phyloP scores from a whole-genome alignment of 2,329 filamentous ascomycete genomes.

The Colletotrichum neosansevieriae region DNA sequence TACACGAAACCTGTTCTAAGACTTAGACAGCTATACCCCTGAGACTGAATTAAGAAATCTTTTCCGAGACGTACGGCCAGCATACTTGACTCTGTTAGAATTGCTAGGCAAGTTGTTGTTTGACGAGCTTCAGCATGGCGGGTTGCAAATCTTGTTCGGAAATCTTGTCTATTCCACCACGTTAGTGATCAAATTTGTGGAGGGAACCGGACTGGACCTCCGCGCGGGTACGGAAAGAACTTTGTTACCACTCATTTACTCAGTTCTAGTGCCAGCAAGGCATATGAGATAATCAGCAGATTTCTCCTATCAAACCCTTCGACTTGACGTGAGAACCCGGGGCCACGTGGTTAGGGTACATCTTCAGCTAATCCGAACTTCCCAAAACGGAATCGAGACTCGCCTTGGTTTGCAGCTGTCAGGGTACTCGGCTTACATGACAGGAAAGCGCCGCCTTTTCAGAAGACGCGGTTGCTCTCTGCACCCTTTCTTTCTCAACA shows the following conservation, averaged over 20 bases:
- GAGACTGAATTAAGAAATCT: not conserved
- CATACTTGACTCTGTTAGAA: too few species aligned
- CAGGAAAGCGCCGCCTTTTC: not conserved
- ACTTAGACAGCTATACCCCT: constrained; percentile 11
- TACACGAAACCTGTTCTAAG: constrained; percentile 13
- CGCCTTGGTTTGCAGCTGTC: not conserved
- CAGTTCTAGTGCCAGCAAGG: not conserved
- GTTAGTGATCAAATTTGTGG: too few species aligned
- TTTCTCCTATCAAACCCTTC: not conserved
- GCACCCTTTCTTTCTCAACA: too few species aligned
- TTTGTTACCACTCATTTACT: too few species aligned
- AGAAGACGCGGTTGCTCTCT: too few species aligned
- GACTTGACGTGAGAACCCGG: not conserved
- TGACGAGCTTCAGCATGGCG: too few species aligned
- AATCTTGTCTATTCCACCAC: too few species aligned
- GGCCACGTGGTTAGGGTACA: not conserved
- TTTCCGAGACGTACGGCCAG: too few species aligned
- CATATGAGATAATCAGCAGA: not conserved
- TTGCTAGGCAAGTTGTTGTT: too few species aligned
- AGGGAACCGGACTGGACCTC: too few species aligned
- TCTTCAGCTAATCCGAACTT: not conserved
- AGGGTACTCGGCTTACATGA: not conserved
- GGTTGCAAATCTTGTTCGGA: too few species aligned
- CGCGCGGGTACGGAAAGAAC: too few species aligned
- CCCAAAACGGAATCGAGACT: not conserved